Evolutionary conservation across 2,329 filamentous ascomycete species (phyloP).

Genomic region (Aaosphaeria arxii): DNA sequence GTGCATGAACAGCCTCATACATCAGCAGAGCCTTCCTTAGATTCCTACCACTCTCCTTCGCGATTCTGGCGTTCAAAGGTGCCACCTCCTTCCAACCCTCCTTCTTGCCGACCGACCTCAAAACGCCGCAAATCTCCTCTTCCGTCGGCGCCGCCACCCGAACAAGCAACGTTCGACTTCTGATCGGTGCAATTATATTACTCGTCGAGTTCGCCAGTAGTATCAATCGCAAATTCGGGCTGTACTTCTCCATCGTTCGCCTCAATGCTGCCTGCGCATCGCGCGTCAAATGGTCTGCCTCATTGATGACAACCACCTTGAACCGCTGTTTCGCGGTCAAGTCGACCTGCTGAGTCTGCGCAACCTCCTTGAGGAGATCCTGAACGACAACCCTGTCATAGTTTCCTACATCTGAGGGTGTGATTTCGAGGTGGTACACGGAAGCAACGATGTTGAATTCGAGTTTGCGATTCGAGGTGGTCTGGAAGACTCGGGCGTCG

Average conservation of each 20-base stretch:
- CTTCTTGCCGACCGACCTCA: slow-evolving; percentile 68
- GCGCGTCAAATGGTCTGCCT: slow-evolving; percentile 88
- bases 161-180: slow-evolving; percentile 85
- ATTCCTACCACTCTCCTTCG: slow-evolving; percentile 86
- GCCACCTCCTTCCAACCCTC: slow-evolving; percentile 79
- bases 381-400: slow-evolving; percentile 96
- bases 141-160: slow-evolving; percentile 87
- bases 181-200: slow-evolving; percentile 98
- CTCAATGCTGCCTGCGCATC: slow-evolving; percentile 94
- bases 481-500: slow-evolving; percentile 94
- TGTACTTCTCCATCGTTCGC: slow-evolving; percentile 99
- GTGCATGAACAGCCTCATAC: slow-evolving; percentile 95
- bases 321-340: slow-evolving; percentile 85
- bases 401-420: slow-evolving; percentile 91
- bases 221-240: slow-evolving; percentile 87
- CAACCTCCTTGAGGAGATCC: slow-evolving; percentile 93
- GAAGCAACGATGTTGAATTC: slow-evolving; percentile 99
- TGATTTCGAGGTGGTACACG: slow-evolving; percentile 97
- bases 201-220: slow-evolving; percentile 92
- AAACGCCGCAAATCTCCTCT: slow-evolving; percentile 75
- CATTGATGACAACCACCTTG: slow-evolving; percentile 99
- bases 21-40: slow-evolving; percentile 86
- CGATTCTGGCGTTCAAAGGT: slow-evolving; percentile 78
- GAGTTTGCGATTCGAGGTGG: slow-evolving; percentile 90
- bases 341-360: slow-evolving; percentile 99